Evolutionary conservation across 306 rosid genomes (phyloP).

Genomic region (Crataegus laevigata): DNA sequence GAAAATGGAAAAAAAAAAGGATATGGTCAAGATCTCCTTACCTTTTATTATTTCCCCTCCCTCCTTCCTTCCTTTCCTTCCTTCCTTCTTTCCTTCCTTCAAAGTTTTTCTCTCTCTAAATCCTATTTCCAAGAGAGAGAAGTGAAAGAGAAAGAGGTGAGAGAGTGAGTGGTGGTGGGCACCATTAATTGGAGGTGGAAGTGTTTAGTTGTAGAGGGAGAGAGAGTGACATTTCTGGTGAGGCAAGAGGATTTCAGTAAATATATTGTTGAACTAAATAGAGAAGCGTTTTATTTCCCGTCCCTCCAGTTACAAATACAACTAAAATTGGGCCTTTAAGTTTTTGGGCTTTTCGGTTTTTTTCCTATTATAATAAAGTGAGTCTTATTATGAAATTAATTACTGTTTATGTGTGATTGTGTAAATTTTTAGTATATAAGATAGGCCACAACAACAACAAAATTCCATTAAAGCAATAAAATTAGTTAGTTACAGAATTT

Average conservation of each 20-base stretch:
- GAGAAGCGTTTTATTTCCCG: conserved; percentile 17
- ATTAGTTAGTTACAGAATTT: too few species aligned
- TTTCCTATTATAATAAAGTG: too few species aligned
- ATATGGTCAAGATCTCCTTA: conserved; percentile 32
- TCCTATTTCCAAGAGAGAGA: conserved; percentile 18
- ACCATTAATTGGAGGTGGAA: too few species aligned
- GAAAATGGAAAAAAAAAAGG: not conserved
- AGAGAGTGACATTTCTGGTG: not conserved
- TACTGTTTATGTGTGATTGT: too few species aligned
- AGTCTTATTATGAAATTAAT: too few species aligned
- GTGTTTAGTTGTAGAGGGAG: conserved; percentile 1
- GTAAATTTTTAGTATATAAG: too few species aligned
- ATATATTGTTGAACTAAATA: conserved; percentile 13
- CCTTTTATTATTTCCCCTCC: not conserved
- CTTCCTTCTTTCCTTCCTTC: not conserved
- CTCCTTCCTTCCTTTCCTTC: not conserved
- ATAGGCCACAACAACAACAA: too few species aligned
- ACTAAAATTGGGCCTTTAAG: not conserved
- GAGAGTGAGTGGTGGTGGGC: not conserved
- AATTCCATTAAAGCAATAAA: too few species aligned
- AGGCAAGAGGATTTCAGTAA: conserved; percentile 9
- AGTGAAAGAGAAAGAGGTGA: not conserved
- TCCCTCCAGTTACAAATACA: not conserved
- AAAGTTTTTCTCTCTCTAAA: conserved; percentile 13
- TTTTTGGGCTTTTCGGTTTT: too few species aligned